Conservation (phyloP, 305 asterid genomes). For the Fraxinus paxiana region DNA sequence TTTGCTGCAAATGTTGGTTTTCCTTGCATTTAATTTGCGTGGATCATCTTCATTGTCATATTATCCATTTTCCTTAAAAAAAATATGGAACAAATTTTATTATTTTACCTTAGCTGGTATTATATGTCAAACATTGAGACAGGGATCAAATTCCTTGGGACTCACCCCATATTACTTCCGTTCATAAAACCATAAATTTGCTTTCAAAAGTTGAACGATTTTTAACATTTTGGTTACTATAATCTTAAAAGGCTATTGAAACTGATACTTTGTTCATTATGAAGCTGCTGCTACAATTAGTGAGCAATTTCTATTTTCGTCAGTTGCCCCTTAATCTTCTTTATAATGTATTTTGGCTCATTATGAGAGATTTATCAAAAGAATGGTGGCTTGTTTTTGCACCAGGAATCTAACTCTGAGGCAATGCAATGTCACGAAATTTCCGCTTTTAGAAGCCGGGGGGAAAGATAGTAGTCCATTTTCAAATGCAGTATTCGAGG, state of each 20-base stretch:
- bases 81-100: background rate
- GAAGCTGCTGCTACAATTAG: background rate
- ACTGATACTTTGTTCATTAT: background rate
- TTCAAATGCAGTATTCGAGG: slow-evolving; percentile 47
- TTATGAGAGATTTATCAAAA: background rate
- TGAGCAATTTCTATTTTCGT: background rate
- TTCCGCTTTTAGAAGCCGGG: slow-evolving; percentile 47
- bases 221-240: background rate
- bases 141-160: background rate
- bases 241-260: background rate
- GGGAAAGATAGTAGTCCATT: slow-evolving; percentile 49
- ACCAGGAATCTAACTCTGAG: slow-evolving; percentile 50
- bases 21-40: background rate
- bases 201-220: background rate
- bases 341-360: background rate
- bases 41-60: background rate
- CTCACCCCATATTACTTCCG: background rate
- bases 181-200: background rate
- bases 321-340: background rate
- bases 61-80: background rate
- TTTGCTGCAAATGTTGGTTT: background rate
- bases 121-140: background rate
- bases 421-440: slow-evolving; percentile 51
- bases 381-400: background rate
- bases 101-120: background rate